Base-by-base conservation (phyloP, 108 stramenopile genomes). In the Poteriospumella lacustris region DNA sequence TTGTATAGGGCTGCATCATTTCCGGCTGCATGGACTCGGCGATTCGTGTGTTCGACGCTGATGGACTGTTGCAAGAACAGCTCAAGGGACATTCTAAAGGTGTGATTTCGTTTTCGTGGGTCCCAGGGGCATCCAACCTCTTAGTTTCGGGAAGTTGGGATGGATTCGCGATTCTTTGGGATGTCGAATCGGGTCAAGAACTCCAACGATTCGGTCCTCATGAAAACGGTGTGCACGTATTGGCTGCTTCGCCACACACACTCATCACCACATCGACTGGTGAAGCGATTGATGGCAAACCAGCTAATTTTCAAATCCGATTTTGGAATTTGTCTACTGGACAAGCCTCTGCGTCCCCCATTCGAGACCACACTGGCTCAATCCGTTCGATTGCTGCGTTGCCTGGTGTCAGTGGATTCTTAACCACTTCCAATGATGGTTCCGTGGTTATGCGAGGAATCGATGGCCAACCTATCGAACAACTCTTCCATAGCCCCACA, bases 391-490 rank as follows among this genome's bases (percentile, higher is more conserved):
- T 73, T 44, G 19, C 3, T 42, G 5, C 26, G 5, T 38, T 73
- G 5, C 70, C 70, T 9, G 70, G 70, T 29, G 31, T 73, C 9
- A 24, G 36, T 42, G 70, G 70, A 73, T 73, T 73, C 5, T 9
- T 26, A 3, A 73, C 70, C 5, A 42, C 70, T 12, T 73, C 70
- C 36, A 73, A 73, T 42, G 70, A 73, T 73, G 70, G 70, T 42
- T 29, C 70, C 5, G 70, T 73, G 9, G 42, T 56, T 5, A n/a
- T 73, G 41, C 36, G 70, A 34, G 31, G 24, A 73, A 44, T 3
- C 9, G 70, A 73, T 73, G 70, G 70, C 26, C 43, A 44, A 19
- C 26, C 15, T 26, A 3, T 73, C 12, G 70, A 33, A 5, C 9
- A 24, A 42, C 5, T 44, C 40, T 19, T 56, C 3, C 70, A 73